Evolutionary conservation across 129 eudicot species (phyloP), one percentile per base, ranked within the genome.

Genomic region (Flaveria robusta): DNA sequence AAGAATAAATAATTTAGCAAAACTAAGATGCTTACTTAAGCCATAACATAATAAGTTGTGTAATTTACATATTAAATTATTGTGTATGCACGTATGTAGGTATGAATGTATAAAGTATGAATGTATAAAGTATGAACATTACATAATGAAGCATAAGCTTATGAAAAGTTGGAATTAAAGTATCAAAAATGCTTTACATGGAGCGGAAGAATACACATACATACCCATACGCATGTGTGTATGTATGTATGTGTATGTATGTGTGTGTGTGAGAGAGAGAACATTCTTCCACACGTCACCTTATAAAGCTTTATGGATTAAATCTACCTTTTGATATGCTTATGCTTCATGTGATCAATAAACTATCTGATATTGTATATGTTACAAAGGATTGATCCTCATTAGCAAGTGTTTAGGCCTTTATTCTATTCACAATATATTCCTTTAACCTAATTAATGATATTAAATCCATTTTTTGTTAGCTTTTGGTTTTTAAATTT

Each of bases 371-470:
- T 62, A 45, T 58, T 70, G 71, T 51, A 70, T 70, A 31, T 60
- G 55, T 20, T 70, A 47, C 65, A 79, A 79, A 63, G 59, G 58
- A 72, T 71, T 63, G 78, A 79, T 79, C 78, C 83, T 79, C 63
- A 37, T 79, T 49, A 49, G 78, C 78, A 37, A 79, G 83, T 79
- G 74, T 71, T 79, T 50, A 50, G 66, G 49, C 83, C 74, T 79
- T 79, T 79, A 79, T 79, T 79, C 83, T 79, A 66, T 64, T 23
- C 68, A 34, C 46, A 79, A 72, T 79, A 72, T 79, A 79, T 79
- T 79, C 83, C 72, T 31, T 72, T 26, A 50, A 79, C 82, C 82
- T 71, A 79, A 70, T 49, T 71, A 34, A 31, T 56, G 70, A 75
- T 63, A 69, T 9, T 78, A 31, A 60, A 49, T 67, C 72, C 64